phyloP scores from a whole-genome alignment of 1,284 basidiomycete genomes.

The Ustanciosporium gigantosporum region DNA sequence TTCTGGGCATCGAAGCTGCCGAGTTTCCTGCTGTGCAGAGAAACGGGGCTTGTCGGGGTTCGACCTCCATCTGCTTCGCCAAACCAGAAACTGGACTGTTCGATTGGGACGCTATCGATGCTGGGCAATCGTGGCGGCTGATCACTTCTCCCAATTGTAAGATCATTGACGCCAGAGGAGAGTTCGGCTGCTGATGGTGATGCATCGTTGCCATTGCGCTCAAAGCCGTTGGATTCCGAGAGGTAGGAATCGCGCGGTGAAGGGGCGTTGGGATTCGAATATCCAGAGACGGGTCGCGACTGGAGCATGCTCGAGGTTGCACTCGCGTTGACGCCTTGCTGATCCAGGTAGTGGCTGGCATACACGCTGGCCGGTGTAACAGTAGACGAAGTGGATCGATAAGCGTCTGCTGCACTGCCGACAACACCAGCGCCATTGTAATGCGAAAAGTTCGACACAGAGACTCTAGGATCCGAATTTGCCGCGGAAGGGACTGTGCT shows the following conservation, averaged over 20 bases:
- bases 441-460: slow-evolving; percentile 17
- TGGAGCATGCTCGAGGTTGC: slow-evolving; percentile 1
- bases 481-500: slow-evolving; percentile 22
- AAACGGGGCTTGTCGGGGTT: slow-evolving; percentile 23
- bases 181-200: slow-evolving; percentile 7
- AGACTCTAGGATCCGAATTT: slow-evolving; percentile 14
- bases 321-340: slow-evolving; percentile 7
- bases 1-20: slow-evolving; percentile 33
- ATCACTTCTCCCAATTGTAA: slow-evolving; percentile 12
- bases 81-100: slow-evolving; percentile 31
- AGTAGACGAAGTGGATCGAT: slow-evolving; percentile 7
- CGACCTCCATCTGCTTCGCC: slow-evolving; percentile 8
- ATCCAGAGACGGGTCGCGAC: slow-evolving; percentile 5
- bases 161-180: slow-evolving; percentile 5
- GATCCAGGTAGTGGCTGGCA: slow-evolving; percentile 27
- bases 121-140: slow-evolving; percentile 37
- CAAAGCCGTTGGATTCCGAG: slow-evolving; percentile 6
- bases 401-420: slow-evolving; percentile 31
- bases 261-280: slow-evolving; percentile 22
- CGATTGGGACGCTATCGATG: slow-evolving; percentile 26
- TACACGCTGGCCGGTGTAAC: slow-evolving; percentile 27
- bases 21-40: slow-evolving; percentile 15
- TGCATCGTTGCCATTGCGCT: not conserved
- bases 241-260: slow-evolving; percentile 30
- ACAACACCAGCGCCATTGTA: slow-evolving; percentile 19